Percentiles rank a stretch among this genome's conserved stretches.
Evolutionary conservation across 306 rosid genomes (phyloP).

Genomic region (Cicer arietinum): DNA sequence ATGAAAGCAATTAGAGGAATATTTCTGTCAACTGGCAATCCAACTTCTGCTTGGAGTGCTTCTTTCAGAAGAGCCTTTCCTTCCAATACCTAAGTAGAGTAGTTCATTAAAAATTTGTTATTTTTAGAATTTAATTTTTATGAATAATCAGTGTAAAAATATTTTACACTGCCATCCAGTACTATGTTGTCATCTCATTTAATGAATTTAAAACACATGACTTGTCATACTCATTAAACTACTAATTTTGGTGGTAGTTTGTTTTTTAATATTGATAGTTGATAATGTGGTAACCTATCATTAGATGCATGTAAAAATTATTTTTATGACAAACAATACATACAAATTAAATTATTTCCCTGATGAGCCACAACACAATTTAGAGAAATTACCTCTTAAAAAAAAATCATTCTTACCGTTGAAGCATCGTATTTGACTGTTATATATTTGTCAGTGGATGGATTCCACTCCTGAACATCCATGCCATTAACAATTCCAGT

Average conservation of each 20-base stretch:
- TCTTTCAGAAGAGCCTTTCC: constrained; percentile 84
- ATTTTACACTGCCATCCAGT: too few species aligned
- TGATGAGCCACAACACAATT: constrained; percentile 20
- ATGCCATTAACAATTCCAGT: constrained; percentile 80
- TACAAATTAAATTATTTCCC: background rate
- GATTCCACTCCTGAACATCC: constrained; percentile 95
- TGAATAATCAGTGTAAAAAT: too few species aligned
- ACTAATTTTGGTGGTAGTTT: too few species aligned
- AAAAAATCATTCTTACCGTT: constrained; percentile 51
- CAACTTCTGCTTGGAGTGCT: constrained; percentile 93
- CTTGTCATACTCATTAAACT: too few species aligned
- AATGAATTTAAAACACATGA: too few species aligned
- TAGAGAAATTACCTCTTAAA: constrained; percentile 11
- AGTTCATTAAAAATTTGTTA: background rate
- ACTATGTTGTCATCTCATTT: too few species aligned
- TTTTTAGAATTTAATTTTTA: background rate
- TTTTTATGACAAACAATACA: too few species aligned
- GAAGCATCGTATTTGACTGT: constrained; percentile 60
- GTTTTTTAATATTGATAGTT: too few species aligned
- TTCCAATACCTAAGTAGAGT: constrained; percentile 57
- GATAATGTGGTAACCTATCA: too few species aligned
- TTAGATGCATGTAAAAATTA: too few species aligned
- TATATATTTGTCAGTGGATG: constrained; percentile 67
- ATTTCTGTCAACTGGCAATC: constrained; percentile 78
- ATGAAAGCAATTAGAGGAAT: constrained; percentile 84